Conservation (phyloP, 2,329 filamentous ascomycete species). For the Tolypocladium sp. region DNA sequence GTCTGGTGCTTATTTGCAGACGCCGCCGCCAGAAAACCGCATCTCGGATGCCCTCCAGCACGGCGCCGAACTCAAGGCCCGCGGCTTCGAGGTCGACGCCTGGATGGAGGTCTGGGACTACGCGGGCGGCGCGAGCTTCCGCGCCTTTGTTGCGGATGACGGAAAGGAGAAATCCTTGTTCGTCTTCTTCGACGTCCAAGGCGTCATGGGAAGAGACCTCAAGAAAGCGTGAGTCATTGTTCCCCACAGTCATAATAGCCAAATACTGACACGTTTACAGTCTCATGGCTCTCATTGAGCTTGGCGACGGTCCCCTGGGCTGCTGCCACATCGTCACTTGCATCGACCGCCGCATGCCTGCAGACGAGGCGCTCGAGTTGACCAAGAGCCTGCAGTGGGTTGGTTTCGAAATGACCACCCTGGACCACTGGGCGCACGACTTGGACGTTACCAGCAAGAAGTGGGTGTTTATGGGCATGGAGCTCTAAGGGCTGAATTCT, state of each 20-base stretch:
- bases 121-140: constrained; percentile 71
- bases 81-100: constrained; percentile 37
- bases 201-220: constrained; percentile 63
- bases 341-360: constrained; percentile 61
- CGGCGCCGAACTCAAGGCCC: constrained; percentile 14
- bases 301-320: constrained; percentile 66
- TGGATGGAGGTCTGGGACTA: constrained; percentile 84
- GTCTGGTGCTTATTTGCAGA: constrained; percentile 60
- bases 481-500: constrained; percentile 46
- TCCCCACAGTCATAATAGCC: no score
- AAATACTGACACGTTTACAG: constrained; percentile 29
- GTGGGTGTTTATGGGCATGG: constrained; percentile 87
- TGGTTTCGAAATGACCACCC: constrained; percentile 74
- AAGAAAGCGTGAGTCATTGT: constrained; percentile 67
- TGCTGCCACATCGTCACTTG: constrained; percentile 74
- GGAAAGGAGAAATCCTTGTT: constrained; percentile 68
- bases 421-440: constrained; percentile 64
- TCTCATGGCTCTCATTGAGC: constrained; percentile 82
- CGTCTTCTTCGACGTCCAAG: constrained; percentile 70
- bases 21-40: constrained; percentile 43
- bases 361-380: constrained; percentile 54
- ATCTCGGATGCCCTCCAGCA: constrained; percentile 25
- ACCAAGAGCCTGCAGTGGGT: constrained; percentile 87
- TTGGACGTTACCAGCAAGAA: constrained; percentile 60
- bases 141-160: constrained; percentile 71